Evolutionary conservation across 2,329 filamentous ascomycete genomes (phyloP).

Genomic region (Trichoderma sp.): DNA sequence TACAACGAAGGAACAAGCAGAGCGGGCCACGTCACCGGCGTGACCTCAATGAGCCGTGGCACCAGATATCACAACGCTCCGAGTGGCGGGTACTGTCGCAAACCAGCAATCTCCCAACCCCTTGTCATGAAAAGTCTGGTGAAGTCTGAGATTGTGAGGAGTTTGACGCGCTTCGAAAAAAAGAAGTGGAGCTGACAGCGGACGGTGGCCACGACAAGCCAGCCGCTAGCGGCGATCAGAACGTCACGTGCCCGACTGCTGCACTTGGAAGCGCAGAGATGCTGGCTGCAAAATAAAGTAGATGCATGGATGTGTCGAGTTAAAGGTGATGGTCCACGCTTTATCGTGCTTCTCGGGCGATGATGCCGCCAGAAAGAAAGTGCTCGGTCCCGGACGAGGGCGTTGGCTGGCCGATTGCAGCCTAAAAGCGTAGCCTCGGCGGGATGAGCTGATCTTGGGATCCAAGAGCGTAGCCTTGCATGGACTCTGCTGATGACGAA

Average conservation of each 20-base stretch:
- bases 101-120: conserved; percentile 13
- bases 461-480: not conserved
- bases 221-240: conserved; percentile 15
- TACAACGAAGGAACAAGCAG: not conserved
- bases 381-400: not conserved
- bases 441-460: not conserved
- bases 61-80: conserved; percentile 25
- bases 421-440: not conserved
- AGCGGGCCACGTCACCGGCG: conserved; percentile 24
- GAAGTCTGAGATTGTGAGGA: conserved; percentile 28
- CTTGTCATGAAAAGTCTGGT: conserved; percentile 7
- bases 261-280: not conserved
- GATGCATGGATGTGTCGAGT: not conserved
- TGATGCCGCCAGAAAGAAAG: not conserved
- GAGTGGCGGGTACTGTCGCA: conserved; percentile 4
- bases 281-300: not conserved
- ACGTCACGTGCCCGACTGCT: conserved; percentile 28
- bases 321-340: not conserved
- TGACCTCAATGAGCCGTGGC: conserved; percentile 23
- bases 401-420: not conserved
- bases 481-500: not conserved
- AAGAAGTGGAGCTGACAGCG: conserved; percentile 29
- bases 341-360: not conserved
- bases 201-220: not conserved
- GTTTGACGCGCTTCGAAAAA: conserved; percentile 31